Base-by-base conservation (phyloP, 2,329 filamentous ascomycete genomes). In the Xylaria sp. region DNA sequence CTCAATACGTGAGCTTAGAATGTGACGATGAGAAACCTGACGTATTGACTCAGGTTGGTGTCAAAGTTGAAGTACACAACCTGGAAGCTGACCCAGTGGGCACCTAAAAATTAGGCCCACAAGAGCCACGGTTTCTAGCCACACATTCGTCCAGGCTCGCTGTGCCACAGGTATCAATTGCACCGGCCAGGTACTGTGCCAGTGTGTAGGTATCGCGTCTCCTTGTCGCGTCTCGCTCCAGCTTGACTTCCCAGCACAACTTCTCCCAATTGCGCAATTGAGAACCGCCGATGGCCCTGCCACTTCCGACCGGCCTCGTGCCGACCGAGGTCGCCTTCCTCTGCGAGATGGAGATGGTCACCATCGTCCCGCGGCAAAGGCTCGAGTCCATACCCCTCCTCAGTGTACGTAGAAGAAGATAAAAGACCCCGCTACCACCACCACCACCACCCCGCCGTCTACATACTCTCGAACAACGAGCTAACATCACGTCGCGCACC, bases 311-410 rank as follows among this genome's bases (percentile, higher is more conserved):
- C 1, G 76, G 88, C 72, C 82, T 97, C 41, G 88, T 90, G 65
- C 91, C 94, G 55, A 81, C 90, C 60, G 94, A 99, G 76, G 89
- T 95, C 42, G 90, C 92, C 46, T 99, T 97, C 69, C 78, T 97
- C 22, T 96, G 92, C 73, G 94, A 99, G 77, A 97, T 97, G 92
- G 93, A 97, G 76, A 84, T 91, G 66, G 89, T 99, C 51, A 97
- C 92, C 0, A 84, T 99, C 19, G 86, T 97, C 45, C 94, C 94
- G 34, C 90, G 94, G 49, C 92, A 97, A 72, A 85, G 90, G 60
- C 86, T 99, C 48, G 92, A 97, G 62, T 85, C 85, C 63, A 89
- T 99, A 59, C 82, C 90, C 65, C 82, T 99, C 58, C 83, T 99
- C 50, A 87, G 88, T 62, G 94, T 97, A 79, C 88, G 84, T 54